phyloP scores from a whole-genome alignment of 192 early-diverging fungal species.

The Phycomyces blakesleeanus region DNA sequence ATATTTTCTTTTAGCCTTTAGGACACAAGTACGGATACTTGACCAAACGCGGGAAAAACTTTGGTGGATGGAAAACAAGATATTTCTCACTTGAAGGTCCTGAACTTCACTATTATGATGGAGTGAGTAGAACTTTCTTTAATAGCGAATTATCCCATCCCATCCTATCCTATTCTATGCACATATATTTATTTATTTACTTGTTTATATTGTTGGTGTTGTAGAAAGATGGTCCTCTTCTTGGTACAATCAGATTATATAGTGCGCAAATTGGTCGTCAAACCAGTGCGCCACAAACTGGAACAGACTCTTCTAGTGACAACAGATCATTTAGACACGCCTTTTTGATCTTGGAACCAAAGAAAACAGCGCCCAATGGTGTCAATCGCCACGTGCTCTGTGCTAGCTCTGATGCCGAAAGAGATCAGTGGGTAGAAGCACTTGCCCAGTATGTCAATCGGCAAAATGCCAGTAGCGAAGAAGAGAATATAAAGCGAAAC shows the following conservation, averaged over 20 bases:
- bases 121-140: conserved; percentile 37
- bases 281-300: conserved; percentile 22
- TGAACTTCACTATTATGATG: conserved; percentile 80
- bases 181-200: no score
- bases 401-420: conserved; percentile 83
- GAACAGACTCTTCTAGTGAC: conserved; percentile 23
- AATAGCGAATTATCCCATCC: neutral
- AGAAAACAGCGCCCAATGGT: conserved; percentile 58
- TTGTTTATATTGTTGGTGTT: no score
- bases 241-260: conserved; percentile 68
- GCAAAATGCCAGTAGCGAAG: neutral
- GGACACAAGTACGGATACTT: conserved; percentile 84
- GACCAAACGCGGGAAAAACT: conserved; percentile 90
- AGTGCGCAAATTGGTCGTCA: conserved; percentile 67
- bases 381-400: conserved; percentile 76
- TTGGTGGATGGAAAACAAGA: conserved; percentile 93
- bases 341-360: conserved; percentile 79
- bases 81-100: conserved; percentile 74
- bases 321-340: conserved; percentile 56
- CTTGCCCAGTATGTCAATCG: conserved; percentile 24
- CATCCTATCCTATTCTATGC: no score
- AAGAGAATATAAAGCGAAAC: neutral
- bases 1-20: conserved; percentile 30
- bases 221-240: conserved; percentile 63
- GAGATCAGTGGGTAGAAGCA: conserved; percentile 87